Evolutionary conservation across 2,329 filamentous ascomycete genomes (phyloP).

Genomic region (Fusarium torulosum): DNA sequence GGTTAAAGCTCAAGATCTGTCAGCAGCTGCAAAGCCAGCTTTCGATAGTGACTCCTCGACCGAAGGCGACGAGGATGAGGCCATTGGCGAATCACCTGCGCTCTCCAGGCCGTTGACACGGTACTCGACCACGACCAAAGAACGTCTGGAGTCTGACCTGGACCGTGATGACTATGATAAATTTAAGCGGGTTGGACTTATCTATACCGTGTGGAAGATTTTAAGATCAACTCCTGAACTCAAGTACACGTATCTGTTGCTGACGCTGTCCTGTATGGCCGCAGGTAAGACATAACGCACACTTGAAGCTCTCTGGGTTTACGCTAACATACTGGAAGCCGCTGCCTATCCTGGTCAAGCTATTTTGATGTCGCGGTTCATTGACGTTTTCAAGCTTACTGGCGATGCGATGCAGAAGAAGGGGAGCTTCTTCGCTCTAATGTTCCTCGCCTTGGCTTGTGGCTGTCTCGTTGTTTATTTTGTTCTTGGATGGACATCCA

Average conservation of each 20-base stretch:
- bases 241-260: background rate
- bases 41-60: too few relatives aligned
- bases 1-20: too few relatives aligned
- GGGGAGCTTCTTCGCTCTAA: constrained; percentile 63
- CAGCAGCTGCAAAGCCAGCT: too few relatives aligned
- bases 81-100: background rate
- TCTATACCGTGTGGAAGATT: background rate
- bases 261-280: background rate
- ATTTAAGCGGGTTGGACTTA: background rate
- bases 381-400: constrained; percentile 44
- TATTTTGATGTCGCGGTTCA: constrained; percentile 29
- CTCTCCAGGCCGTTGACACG: background rate
- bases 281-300: background rate
- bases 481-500: background rate
- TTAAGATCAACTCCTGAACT: background rate
- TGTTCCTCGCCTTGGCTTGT: constrained; percentile 59
- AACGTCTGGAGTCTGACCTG: background rate
- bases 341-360: constrained; percentile 10
- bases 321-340: background rate
- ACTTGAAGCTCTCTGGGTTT: background rate
- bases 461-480: background rate
- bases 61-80: background rate
- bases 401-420: constrained; percentile 10
- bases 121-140: background rate
- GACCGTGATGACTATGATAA: background rate